A percentile compares a stretch with the other conserved stretches of the same genome.
Evolutionary conservation across 2,329 filamentous ascomycete genomes (phyloP).

Genomic region (Claviceps pusilla): DNA sequence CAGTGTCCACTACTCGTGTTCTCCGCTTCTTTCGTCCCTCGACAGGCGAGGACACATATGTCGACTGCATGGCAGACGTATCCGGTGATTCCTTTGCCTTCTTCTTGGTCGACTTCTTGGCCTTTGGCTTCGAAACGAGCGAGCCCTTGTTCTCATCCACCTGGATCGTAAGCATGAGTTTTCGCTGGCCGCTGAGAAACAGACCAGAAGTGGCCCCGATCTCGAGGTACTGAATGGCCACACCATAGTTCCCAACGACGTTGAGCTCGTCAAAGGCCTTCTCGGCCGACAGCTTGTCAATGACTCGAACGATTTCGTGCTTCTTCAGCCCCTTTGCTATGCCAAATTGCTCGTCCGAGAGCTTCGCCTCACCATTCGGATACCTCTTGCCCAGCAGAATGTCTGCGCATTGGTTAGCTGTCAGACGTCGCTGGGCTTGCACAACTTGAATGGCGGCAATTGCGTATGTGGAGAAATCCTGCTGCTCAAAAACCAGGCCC

Average conservation of each 20-base stretch:
- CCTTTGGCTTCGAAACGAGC: constrained; percentile 17
- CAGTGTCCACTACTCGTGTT: constrained; percentile 12
- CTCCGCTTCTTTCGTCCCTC: constrained; percentile 18
- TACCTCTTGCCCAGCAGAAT: constrained; percentile 58
- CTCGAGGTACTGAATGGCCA: constrained; percentile 59
- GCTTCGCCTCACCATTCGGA: constrained; percentile 38
- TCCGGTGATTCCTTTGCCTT: constrained; percentile 20
- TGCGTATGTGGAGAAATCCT: constrained; percentile 67
- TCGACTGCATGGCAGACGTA: constrained; percentile 27
- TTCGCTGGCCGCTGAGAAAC: constrained; percentile 30
- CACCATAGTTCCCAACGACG: constrained; percentile 33
- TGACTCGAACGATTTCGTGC: constrained; percentile 69
- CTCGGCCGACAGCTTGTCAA: constrained; percentile 59
- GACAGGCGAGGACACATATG: constrained; percentile 39
- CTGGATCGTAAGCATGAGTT: constrained; percentile 30
- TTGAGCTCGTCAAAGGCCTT: constrained; percentile 60
- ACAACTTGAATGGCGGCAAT: constrained; percentile 56
- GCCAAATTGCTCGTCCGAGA: constrained; percentile 48
- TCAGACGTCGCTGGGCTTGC: constrained; percentile 44
- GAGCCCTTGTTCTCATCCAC: constrained; percentile 17
- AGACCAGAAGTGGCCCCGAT: constrained; percentile 25
- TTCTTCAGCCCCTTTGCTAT: constrained; percentile 54
- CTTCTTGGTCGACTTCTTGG: constrained; percentile 23
- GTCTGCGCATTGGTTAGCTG: constrained; percentile 69
- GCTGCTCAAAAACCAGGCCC: constrained; percentile 51